Evolutionary conservation across 371 early-diverging fungal genomes (phyloP), one percentile per base, ranked within the genome.

Genomic region (Rhizopus stolonifer): DNA sequence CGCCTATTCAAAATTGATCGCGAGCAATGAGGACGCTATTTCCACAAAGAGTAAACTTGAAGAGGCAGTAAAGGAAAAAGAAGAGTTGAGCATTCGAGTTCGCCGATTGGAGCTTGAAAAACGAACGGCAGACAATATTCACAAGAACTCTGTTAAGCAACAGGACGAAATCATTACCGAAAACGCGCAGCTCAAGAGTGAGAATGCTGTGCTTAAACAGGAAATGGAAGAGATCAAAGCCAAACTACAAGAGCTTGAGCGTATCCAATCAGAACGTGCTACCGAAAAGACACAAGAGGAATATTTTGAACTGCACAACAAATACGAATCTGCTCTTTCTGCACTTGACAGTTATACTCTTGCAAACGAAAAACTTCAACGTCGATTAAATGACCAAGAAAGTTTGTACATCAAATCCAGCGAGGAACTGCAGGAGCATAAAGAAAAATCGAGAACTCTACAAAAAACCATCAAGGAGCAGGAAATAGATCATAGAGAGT

Each of bases 211-310:
- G 10, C 31, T 29, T 10, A 4, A 29, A 29, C 4, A 29, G 31
- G 10, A 29, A 29, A 29, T 29, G 4, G 7, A 29, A 29, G 31
- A 29, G 10, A 29, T 29, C 7, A 7, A 4, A 29, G 42, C 17
- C 9, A 42, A 21, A 13, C 1, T 42, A 10, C 18, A 42, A 42
- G 42, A 42, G 21, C 22, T 38, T 43, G 31, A 29, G 10, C 31
- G 31, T 29, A 29, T 19, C 2, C 11, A 43, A 17, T 3, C 15
- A 31, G 14, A 19, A 25, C 7, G 19, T 3, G 15, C 23, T 9
- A 4, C 46, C 23, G 11, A 45, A 58, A 51, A 58, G 10, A 51
- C 51, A n/a, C 36, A 26, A 24, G 52, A 52, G n/a, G 40, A 46
- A 19, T 46, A 40, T 34, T 40, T 11, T 8, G 32, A 52, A 4